phyloP scores from a whole-genome alignment of 2,329 filamentous ascomycete genomes.

The Onygena corvina region DNA sequence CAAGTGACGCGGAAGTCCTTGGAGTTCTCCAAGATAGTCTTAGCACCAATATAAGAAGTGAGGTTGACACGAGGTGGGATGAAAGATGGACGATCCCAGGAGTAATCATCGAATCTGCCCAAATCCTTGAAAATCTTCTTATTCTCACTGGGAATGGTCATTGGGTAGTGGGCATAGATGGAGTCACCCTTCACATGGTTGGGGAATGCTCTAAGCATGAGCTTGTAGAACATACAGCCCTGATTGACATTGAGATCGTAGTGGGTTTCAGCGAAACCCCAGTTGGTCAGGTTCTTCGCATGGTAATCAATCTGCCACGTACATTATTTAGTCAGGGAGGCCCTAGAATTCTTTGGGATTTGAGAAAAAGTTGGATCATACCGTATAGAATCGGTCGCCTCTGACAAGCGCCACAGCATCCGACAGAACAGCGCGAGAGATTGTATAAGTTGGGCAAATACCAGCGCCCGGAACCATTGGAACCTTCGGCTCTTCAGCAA shows the following conservation, averaged over 20 bases:
- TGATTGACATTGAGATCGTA: slow-evolving; percentile 18
- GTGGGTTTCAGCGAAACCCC: slow-evolving; percentile 30
- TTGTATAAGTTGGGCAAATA: slow-evolving; percentile 30
- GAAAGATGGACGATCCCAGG: slow-evolving; percentile 16
- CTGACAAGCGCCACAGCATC: slow-evolving; percentile 36
- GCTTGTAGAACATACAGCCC: slow-evolving; percentile 23
- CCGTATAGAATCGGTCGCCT: slow-evolving; percentile 32
- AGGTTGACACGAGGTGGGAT: slow-evolving; percentile 16
- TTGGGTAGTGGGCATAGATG: slow-evolving; percentile 21
- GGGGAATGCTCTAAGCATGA: slow-evolving; percentile 23
- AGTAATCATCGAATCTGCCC: slow-evolving; percentile 16
- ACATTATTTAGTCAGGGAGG: not conserved
- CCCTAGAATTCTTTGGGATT: not conserved
- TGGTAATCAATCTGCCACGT: slow-evolving; percentile 14
- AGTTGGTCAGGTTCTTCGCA: slow-evolving; percentile 29
- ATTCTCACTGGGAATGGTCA: slow-evolving; percentile 21
- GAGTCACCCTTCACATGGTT: slow-evolving; percentile 22
- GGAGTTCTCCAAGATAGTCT: slow-evolving; percentile 17
- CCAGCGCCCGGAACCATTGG: slow-evolving; percentile 28
- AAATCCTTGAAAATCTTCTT: slow-evolving; percentile 19
- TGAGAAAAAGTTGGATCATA: slow-evolving; percentile 11
- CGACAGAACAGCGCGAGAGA: slow-evolving; percentile 31
- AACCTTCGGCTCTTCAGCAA: slow-evolving; percentile 35
- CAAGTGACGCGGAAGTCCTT: slow-evolving; percentile 19
- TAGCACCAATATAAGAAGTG: slow-evolving; percentile 16